Base-by-base conservation (phyloP, 345 rosid genomes). In the Ricinus communis region DNA sequence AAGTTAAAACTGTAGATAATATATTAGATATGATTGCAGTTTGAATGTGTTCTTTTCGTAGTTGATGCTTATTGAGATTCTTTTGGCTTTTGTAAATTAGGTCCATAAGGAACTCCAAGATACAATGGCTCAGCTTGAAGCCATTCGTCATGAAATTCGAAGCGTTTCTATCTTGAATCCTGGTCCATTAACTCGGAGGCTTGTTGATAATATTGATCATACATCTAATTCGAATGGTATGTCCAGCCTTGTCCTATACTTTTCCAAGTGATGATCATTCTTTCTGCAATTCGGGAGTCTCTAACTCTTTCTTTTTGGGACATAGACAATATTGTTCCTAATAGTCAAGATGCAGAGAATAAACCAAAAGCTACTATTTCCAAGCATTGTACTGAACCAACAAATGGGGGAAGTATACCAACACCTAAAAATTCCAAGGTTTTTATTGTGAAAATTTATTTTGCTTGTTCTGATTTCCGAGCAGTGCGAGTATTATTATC, bases 61-160 rank as follows among this genome's bases (percentile, higher is more conserved):
- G 45, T 36, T 25, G 52, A 41, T 25, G 50, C 27, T 45, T 40
- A 5, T 19, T 63, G 52, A 25, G 22, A 41, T 25, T 5, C 21
- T 1, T n/a, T 1, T n/a, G 31, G 7, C 27, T 51, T 38, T 74
- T 49, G 36, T 65, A 30, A 36, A 65, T 27, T 78, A 91, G 97
- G 87, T 94, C 53, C 93, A 91, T 75, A 91, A 91, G 83, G 92
- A 94, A 56, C 86, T 94, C 68, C 92, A 91, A 82, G 97, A 94
- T 78, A 83, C 91, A 33, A 80, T 84, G 83, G 88, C 96, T 59
- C 95, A 94, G 49, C 64, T 94, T 31, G 97, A 91, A 58, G 95
- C 96, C 33, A 94, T 94, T 61, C 91, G 95, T 56, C 81, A 94
- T 73, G 97, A 91, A 75, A 85, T 93, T 12, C 78, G 89, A 50